Percentiles rank a stretch among this genome's conserved stretches.
Evolutionary conservation across 2,329 filamentous ascomycete genomes (phyloP).

Genomic region (Ramularia collo-cygni): DNA sequence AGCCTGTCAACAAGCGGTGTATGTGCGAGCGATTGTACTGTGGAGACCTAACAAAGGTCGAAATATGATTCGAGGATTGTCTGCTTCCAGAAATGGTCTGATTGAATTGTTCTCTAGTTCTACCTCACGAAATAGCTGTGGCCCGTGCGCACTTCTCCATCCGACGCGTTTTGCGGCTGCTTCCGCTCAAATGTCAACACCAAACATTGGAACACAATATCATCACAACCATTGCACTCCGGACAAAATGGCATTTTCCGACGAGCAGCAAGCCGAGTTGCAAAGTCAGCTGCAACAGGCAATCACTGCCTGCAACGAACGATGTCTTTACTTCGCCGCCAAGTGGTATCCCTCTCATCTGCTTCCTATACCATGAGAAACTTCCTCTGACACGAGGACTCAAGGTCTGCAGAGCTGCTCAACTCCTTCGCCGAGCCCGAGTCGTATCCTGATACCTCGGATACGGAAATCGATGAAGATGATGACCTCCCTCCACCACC

Average conservation of each 20-base stretch:
- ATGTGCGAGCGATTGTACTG: too few relatives aligned
- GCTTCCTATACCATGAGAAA: background rate
- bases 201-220: too few relatives aligned
- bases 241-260: slow-evolving; percentile 30
- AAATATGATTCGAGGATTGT: too few relatives aligned
- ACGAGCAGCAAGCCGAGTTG: slow-evolving; percentile 50
- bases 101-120: too few relatives aligned
- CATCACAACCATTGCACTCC: too few relatives aligned
- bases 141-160: too few relatives aligned
- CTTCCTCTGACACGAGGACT: slow-evolving; percentile 10
- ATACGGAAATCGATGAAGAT: slow-evolving; percentile 40
- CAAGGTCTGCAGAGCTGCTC: slow-evolving; percentile 88
- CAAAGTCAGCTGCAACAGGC: slow-evolving; percentile 74
- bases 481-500: slow-evolving; percentile 26
- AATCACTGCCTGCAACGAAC: slow-evolving; percentile 82
- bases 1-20: too few relatives aligned
- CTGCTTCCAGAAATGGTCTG: too few relatives aligned
- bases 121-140: too few relatives aligned
- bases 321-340: slow-evolving; percentile 89
- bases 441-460: slow-evolving; percentile 40
- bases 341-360: slow-evolving; percentile 63
- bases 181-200: too few relatives aligned
- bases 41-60: too few relatives aligned
- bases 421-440: slow-evolving; percentile 64
- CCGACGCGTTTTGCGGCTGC: too few relatives aligned